phyloP scores from a whole-genome alignment of 371 early-diverging fungal genomes.

The Catenaria anguillulae region DNA sequence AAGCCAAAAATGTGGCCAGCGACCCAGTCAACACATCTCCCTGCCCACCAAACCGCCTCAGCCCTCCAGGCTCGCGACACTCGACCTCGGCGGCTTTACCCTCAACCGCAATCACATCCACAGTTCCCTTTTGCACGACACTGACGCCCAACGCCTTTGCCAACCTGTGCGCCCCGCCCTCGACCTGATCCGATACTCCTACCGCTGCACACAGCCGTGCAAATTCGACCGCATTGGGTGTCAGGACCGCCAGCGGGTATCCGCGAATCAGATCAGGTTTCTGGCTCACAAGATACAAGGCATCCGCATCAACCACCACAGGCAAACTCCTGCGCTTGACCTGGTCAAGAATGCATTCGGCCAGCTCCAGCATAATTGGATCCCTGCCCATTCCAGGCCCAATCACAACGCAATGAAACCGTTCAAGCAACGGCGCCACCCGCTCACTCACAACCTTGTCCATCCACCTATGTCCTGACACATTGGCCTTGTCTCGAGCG shows the following conservation, averaged over 20 bases:
- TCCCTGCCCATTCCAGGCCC: constrained; percentile 88
- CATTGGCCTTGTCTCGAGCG: neutral
- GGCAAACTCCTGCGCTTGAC: constrained; percentile 48
- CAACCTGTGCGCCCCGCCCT: neutral
- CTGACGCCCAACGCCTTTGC: constrained; percentile 27
- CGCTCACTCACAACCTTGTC: constrained; percentile 23
- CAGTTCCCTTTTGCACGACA: constrained; percentile 68
- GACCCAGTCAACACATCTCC: constrained; percentile 92
- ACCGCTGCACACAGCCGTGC: constrained; percentile 52
- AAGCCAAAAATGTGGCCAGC: constrained; percentile 73
- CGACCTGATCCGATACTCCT: constrained; percentile 17
- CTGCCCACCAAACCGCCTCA: constrained; percentile 94
- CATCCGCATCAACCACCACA: constrained; percentile 90
- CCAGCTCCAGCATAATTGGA: constrained; percentile 39
- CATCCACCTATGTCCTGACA: neutral
- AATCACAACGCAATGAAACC: constrained; percentile 72
- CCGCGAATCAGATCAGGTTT: constrained; percentile 52
- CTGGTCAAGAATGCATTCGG: constrained; percentile 37
- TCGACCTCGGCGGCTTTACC: constrained; percentile 15
- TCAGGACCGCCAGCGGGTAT: constrained; percentile 62
- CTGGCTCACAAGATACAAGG: constrained; percentile 54
- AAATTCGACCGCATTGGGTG: constrained; percentile 86
- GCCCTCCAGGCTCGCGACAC: constrained; percentile 31
- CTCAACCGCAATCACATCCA: constrained; percentile 57
- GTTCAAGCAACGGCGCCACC: constrained; percentile 34